Percentiles rank a stretch among this genome's conserved stretches.
Conservation (phyloP, 2,329 filamentous ascomycete genomes). For the Phaeosphaeriaceae sp. region DNA sequence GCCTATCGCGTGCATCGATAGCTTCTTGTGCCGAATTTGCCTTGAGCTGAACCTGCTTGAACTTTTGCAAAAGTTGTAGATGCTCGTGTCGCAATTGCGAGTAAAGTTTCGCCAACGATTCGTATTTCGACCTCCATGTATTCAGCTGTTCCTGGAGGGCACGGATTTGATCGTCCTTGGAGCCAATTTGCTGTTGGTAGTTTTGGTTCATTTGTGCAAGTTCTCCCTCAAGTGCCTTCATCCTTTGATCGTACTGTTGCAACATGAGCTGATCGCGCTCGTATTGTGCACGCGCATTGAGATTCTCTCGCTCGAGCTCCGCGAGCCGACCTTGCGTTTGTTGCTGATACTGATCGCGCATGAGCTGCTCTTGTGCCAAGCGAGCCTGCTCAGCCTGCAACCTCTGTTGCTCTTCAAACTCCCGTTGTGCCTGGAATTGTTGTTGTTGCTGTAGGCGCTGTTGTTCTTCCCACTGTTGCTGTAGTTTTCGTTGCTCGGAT, state of each 20-base stretch:
- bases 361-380: constrained; percentile 85
- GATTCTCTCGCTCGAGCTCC: constrained; percentile 92
- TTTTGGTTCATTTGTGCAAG: constrained; percentile 81
- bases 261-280: constrained; percentile 97
- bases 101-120: constrained; percentile 94
- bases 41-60: constrained; percentile 95
- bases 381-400: constrained; percentile 86
- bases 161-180: constrained; percentile 92
- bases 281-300: constrained; percentile 93
- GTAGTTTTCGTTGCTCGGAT: constrained; percentile 86
- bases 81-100: constrained; percentile 95
- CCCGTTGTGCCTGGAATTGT: constrained; percentile 82
- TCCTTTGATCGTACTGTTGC: constrained; percentile 90
- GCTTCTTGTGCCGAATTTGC: constrained; percentile 96
- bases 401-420: constrained; percentile 97
- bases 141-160: constrained; percentile 96
- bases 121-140: constrained; percentile 96
- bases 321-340: constrained; percentile 96
- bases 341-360: constrained; percentile 87
- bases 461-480: constrained; percentile 84
- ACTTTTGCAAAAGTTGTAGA: constrained; percentile 91
- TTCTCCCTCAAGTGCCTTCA: constrained; percentile 91
- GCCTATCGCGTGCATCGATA: constrained; percentile 90
- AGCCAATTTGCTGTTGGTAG: constrained; percentile 81
- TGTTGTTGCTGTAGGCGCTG: constrained; percentile 82